Percentiles rank a stretch among this genome's conserved stretches.
These are phyloP conservation scores for Epichloe festucae DNA, from an alignment of 2,329 filamentous ascomycete species.

Conservation along the genomic window DNA sequence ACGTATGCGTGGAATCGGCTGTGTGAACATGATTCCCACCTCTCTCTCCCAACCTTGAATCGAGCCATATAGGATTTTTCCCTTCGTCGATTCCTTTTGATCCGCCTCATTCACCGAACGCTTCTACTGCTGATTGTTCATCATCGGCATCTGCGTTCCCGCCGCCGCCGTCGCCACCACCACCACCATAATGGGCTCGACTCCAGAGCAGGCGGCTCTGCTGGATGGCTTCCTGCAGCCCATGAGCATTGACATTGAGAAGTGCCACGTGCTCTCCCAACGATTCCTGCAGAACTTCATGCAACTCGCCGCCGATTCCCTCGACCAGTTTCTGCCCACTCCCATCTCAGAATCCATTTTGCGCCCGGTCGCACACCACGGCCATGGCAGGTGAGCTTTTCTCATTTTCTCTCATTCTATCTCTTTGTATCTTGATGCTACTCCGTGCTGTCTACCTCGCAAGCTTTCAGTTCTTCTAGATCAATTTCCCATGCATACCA, in stretches of 20 bases:
- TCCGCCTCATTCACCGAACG: neutral
- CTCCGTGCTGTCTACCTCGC: neutral
- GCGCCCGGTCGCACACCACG: conserved; percentile 29
- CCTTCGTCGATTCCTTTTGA: neutral
- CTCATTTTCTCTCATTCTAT: neutral
- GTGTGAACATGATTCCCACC: neutral
- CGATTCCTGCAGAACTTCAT: conserved; percentile 35
- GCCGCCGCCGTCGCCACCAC: too few relatives aligned
- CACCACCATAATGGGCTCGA: conserved; percentile 1
- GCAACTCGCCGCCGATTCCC: conserved; percentile 36
- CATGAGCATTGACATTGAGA: conserved; percentile 33
- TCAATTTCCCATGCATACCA: neutral
- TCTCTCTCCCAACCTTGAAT: neutral
- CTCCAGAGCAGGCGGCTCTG: conserved; percentile 4
- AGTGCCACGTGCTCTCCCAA: conserved; percentile 32
- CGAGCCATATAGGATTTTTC: neutral
- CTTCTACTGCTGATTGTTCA: neutral
- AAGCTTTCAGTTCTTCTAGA: neutral
- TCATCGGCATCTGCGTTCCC: neutral
- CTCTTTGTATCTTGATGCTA: neutral
- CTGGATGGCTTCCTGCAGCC: conserved; percentile 36
- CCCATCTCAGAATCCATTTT: conserved; percentile 48
- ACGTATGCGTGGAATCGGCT: neutral
- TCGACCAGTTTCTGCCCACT: conserved; percentile 45
- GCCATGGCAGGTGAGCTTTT: conserved; percentile 35